These are phyloP conservation scores for Colletotrichum tropicicola DNA, from an alignment of 2,329 filamentous ascomycete genomes.

Conservation along the genomic window DNA sequence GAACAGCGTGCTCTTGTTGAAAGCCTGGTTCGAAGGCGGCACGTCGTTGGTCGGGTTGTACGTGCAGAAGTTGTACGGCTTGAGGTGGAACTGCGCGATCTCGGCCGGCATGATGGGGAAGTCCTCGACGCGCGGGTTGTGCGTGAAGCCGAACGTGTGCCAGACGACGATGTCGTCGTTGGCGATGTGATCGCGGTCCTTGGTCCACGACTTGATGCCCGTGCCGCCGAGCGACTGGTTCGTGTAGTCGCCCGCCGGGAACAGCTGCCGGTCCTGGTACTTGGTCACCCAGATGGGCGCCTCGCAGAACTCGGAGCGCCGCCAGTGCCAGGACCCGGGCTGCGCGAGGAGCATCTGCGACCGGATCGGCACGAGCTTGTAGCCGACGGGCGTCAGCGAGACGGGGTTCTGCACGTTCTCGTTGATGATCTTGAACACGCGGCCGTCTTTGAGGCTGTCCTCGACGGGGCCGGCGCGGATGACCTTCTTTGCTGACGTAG, in stretches of 20 bases:
- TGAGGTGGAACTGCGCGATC: slow-evolving; percentile 56
- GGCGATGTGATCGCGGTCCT: slow-evolving; percentile 56
- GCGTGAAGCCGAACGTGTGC: slow-evolving; percentile 63
- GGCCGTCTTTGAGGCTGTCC: slow-evolving; percentile 51
- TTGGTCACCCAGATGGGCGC: slow-evolving; percentile 46
- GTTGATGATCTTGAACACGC: slow-evolving; percentile 47
- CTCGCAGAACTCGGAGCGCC: slow-evolving; percentile 46
- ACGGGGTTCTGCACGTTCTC: slow-evolving; percentile 40
- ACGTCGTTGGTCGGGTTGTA: slow-evolving; percentile 61
- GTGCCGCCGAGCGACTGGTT: slow-evolving; percentile 44
- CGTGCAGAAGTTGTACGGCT: slow-evolving; percentile 62
- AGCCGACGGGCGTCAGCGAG: slow-evolving; percentile 42
- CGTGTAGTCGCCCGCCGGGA: slow-evolving; percentile 46
- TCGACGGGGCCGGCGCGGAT: slow-evolving; percentile 48
- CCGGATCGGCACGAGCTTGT: slow-evolving; percentile 42
- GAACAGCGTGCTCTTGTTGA: slow-evolving; percentile 46
- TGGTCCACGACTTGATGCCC: slow-evolving; percentile 56
- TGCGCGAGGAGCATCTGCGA: slow-evolving; percentile 37
- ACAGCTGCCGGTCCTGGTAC: slow-evolving; percentile 46
- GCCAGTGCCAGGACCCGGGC: slow-evolving; percentile 39
- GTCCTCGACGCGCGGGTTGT: slow-evolving; percentile 70
- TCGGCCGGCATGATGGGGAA: slow-evolving; percentile 76
- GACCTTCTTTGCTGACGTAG: slow-evolving; percentile 46
- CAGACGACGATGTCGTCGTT: slow-evolving; percentile 62
- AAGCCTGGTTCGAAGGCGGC: slow-evolving; percentile 52